Base-by-base conservation (phyloP, 2,329 filamentous ascomycete species). In the Triangularia verruculosa region DNA sequence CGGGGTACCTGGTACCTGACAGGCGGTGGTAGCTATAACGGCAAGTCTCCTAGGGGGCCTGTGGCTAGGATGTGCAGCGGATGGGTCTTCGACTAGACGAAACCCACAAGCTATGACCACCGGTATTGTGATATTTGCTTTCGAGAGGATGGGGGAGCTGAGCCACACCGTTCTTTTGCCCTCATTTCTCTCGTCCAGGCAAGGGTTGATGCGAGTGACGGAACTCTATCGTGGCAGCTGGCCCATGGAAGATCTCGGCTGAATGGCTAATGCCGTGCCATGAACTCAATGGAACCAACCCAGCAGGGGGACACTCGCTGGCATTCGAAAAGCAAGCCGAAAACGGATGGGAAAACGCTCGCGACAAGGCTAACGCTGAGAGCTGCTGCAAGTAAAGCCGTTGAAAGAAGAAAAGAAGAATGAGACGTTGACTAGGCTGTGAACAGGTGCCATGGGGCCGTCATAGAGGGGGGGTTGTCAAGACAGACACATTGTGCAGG, bases 261-360 rank as follows among this genome's bases (percentile, higher is more conserved):
- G 78, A 80, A 81, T 79, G 77, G 78, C 72, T 79, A 78, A 80
- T 80, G 78, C 76, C 76, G 76, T 78, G 74, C 72, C 70, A 75
- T 73, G 72, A 72, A 71, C 69, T 71, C 67, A 69, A 73, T 73
- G 75, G 74, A 75, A 74, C 75, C 73, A 78, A 75, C 74, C 75
- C 73, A 78, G 75, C 74, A 69, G 70, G 69, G 71, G 69, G 68
- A 66, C 67, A 68, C 67, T 34, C 17, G 43, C 63, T 66, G 59
- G 62, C 68, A 68, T 52, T 63, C 70, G 71, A 69, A 68, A 55
- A 66, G 67, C 63, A 69, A 67, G 66, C 68, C 69, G 64, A 66
- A 70, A 70, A 69, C 66, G 65, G 67, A 64, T 17, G 22, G 65
- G 62, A 63, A 67, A 69, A 70, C 66, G 69, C 60, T 66, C 52